Conservation (phyloP, 352 stramenopile genomes). For the Phytophthora ramorum region DNA sequence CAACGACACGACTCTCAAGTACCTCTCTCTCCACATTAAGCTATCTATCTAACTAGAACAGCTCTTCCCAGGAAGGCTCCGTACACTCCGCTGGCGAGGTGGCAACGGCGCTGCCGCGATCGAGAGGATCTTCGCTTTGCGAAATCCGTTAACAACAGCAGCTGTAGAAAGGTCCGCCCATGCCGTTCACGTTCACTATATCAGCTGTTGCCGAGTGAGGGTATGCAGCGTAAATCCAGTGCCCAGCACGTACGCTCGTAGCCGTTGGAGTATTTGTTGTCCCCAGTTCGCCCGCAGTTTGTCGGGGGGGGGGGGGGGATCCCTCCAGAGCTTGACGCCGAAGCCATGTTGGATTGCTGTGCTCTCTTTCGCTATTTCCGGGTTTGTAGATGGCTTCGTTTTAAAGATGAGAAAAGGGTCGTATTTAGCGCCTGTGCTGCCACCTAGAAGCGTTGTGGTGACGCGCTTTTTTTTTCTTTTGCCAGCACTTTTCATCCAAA, state of each 20-base stretch:
- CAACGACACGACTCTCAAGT: too few species aligned
- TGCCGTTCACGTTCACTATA: not conserved
- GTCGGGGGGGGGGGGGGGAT: too few species aligned
- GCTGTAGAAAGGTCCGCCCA: not conserved
- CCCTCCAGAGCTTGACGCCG: not conserved
- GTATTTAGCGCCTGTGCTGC: slow-evolving; percentile 33
- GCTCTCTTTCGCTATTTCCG: slow-evolving; percentile 7
- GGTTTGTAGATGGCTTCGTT: slow-evolving; percentile 3
- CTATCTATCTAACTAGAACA: too few species aligned
- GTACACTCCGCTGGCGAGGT: too few species aligned
- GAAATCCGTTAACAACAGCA: not conserved
- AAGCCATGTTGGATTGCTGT: slow-evolving; percentile 4
- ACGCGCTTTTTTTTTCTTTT: slow-evolving; percentile 29
- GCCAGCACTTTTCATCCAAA: slow-evolving; percentile 25
- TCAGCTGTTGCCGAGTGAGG: not conserved
- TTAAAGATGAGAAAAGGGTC: slow-evolving; percentile 35
- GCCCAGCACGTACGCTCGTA: not conserved
- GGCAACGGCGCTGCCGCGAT: too few species aligned
- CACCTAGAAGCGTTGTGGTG: slow-evolving; percentile 31
- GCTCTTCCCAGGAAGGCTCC: too few species aligned
- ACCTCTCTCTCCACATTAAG: too few species aligned
- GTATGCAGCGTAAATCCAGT: not conserved
- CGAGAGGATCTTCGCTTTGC: not conserved
- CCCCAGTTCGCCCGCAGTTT: not conserved
- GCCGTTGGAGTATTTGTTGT: not conserved